Evolutionary conservation across 2,329 filamentous ascomycete species (phyloP).

Genomic region (Onygena corvina): DNA sequence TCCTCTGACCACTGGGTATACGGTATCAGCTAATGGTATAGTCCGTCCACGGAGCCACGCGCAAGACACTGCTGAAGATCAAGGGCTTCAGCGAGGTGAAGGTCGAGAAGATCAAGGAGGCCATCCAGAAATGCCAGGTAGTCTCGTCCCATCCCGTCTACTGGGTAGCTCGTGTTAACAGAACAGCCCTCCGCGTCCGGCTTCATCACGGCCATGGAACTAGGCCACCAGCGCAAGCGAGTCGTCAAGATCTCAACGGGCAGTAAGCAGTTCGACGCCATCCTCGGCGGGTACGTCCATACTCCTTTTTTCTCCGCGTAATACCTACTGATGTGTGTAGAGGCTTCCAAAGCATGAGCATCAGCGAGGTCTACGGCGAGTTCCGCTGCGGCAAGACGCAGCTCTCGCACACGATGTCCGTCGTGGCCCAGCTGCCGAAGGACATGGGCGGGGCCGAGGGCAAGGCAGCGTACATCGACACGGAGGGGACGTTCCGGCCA

Average conservation of each 20-base stretch:
- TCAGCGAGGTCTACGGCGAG: constrained; percentile 43
- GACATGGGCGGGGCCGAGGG: constrained; percentile 55
- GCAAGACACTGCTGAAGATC: constrained; percentile 51
- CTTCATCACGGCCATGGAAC: constrained; percentile 55
- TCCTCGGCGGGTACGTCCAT: constrained; percentile 50
- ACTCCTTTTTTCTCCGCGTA: not conserved
- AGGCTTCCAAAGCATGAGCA: constrained; percentile 58
- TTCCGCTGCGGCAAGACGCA: constrained; percentile 55
- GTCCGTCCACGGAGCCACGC: constrained; percentile 50
- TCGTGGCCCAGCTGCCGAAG: constrained; percentile 45
- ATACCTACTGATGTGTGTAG: constrained; percentile 24
- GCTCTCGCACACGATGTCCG: constrained; percentile 56
- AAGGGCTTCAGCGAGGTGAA: constrained; percentile 60
- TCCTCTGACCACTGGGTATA: not conserved
- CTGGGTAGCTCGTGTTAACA: not conserved
- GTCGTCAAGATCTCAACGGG: constrained; percentile 56
- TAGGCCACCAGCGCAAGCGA: constrained; percentile 50
- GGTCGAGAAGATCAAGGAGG: constrained; percentile 60
- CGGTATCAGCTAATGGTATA: constrained; percentile 24
- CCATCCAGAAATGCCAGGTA: constrained; percentile 49
- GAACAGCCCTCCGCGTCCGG: constrained; percentile 45
- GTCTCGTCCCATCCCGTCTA: constrained; percentile 9
- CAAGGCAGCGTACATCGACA: constrained; percentile 58
- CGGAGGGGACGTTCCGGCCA: constrained; percentile 54
- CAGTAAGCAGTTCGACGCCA: constrained; percentile 55